Percentiles rank a stretch among this genome's conserved stretches.
These are phyloP conservation scores for Arctium lappa DNA, from an alignment of 129 eudicot genomes.

Conservation along the genomic window DNA sequence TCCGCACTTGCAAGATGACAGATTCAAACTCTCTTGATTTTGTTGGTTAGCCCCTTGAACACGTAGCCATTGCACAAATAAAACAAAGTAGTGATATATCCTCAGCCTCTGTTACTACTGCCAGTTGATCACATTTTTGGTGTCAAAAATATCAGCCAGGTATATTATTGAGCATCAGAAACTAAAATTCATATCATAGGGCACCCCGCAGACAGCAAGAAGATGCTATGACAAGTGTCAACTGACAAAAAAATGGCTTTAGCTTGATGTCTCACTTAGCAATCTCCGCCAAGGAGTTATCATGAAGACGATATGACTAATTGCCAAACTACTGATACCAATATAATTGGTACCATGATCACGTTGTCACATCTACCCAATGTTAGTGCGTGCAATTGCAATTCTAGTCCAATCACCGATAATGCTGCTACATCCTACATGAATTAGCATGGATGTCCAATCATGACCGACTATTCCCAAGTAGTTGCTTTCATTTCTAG, in stretches of 20 bases:
- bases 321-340: not conserved
- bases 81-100: not conserved
- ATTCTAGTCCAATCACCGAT: constrained; percentile 2
- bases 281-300: not conserved
- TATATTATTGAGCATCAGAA: constrained; percentile 9
- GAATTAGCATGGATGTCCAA: constrained; percentile 9
- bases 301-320: not conserved
- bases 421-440: not conserved
- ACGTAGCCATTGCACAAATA: not conserved
- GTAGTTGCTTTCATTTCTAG: constrained; percentile 2
- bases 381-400: not conserved
- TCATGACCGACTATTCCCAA: not conserved
- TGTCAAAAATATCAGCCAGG: constrained; percentile 1
- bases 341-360: not conserved
- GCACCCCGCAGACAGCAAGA: not conserved
- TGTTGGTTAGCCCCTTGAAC: not conserved
- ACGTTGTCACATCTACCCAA: not conserved
- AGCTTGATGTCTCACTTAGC: not conserved
- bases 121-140: not conserved
- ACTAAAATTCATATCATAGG: not conserved
- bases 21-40: not conserved
- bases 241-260: not conserved
- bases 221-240: not conserved
- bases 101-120: not conserved
- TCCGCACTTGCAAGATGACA: not conserved